Evolutionary conservation across 805 yeast species (phyloP), one percentile per base, ranked within the genome.

Genomic region (Vanderwaltozyma tropicalis): DNA sequence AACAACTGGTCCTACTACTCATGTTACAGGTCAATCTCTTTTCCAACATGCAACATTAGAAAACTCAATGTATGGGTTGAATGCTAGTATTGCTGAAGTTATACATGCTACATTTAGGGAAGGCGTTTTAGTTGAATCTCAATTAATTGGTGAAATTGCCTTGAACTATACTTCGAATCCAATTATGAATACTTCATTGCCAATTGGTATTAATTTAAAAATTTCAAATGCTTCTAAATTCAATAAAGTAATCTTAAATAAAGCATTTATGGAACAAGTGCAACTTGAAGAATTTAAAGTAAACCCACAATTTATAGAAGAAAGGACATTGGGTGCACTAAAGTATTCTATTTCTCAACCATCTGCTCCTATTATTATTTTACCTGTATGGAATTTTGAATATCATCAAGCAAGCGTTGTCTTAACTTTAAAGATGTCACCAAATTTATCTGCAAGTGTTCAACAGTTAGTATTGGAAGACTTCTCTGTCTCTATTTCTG

Each of bases 381-480:
- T 76, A 28, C 96, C 95, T 30, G 74, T 80, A 32, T 92, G 97
- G 97, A 81, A 87, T 53, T 81, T 80, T 54, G 96, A 88, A 57
- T 70, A 71, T 15, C 78, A 71, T 39, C 95, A 87, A 63, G 78
- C 96, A 1, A 80, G 94, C 47, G 80, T 89, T 40, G 82, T 88
- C 63, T 68, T 89, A 40, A 76, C 80, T 15, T 62, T 85, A 44
- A 53, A 53, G 26, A 48, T 74, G 28, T 47, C 53, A 6, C 61
- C 62, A 12, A 59, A 62, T 19, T 42, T 55, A 14, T 50, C 60
- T 19, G 61, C 62, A 15, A 52, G 61, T 14, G 55, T 74, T 12
- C 54, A 42, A 22, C 41, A 46, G 26, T 37, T 59, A 13, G 41
- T 45, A 0, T 44, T 68, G 44, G 63, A 63, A 14, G 64, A 63